phyloP scores from a whole-genome alignment of 2,329 filamentous ascomycete genomes.

The Phoma sp. region DNA sequence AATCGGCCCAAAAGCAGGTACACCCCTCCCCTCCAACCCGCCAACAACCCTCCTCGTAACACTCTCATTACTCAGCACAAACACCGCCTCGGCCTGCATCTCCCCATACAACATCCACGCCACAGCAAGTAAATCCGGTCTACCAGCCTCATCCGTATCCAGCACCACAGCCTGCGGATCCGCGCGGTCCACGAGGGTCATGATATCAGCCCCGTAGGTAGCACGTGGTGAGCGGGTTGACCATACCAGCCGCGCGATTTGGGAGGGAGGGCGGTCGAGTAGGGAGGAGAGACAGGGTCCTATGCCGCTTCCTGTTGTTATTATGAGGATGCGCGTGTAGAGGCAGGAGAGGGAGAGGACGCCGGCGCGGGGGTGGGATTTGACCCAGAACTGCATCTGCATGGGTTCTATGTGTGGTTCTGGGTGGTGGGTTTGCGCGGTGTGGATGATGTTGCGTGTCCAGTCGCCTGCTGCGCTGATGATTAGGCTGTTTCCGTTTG shows the following conservation, averaged over 20 bases:
- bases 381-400: constrained; percentile 34
- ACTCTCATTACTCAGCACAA: constrained; percentile 74
- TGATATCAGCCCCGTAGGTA: constrained; percentile 68
- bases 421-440: too few species aligned
- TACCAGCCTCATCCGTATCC: constrained; percentile 67
- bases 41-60: constrained; percentile 74
- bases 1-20: constrained; percentile 76
- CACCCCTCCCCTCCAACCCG: constrained; percentile 69
- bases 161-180: constrained; percentile 71
- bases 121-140: constrained; percentile 67
- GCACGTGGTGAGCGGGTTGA: constrained; percentile 66
- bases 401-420: too few species aligned
- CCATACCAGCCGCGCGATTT: constrained; percentile 71
- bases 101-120: constrained; percentile 60
- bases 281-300: constrained; percentile 58
- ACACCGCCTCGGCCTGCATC: constrained; percentile 69
- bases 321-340: constrained; percentile 41
- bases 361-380: constrained; percentile 38
- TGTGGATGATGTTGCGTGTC: constrained; percentile 25
- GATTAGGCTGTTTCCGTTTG: constrained; percentile 41
- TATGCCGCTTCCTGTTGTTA: constrained; percentile 48
- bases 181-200: constrained; percentile 62
- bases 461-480: constrained; percentile 48
- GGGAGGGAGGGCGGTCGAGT: constrained; percentile 57
- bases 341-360: constrained; percentile 42